These are phyloP conservation scores for Tolypocladium amazonense DNA, from an alignment of 2,329 filamentous ascomycete genomes.

Conservation along the genomic window DNA sequence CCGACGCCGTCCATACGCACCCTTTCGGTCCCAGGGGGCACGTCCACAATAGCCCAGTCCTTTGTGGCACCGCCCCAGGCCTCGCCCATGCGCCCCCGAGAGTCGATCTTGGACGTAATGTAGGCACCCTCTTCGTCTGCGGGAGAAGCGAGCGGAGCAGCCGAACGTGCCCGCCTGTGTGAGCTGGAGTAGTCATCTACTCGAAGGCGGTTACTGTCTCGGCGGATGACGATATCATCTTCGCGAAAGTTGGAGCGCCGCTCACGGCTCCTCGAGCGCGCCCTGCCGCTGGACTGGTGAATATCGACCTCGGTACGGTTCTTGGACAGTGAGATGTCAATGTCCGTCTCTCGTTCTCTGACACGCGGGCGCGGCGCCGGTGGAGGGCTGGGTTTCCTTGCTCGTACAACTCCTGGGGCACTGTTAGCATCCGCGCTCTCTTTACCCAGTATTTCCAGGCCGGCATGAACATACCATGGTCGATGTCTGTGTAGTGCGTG, in stretches of 20 bases:
- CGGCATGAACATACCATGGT: conserved; percentile 52
- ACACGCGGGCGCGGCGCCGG: conserved; percentile 37
- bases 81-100: conserved; percentile 59
- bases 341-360: conserved; percentile 38
- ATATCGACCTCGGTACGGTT: conserved; percentile 49
- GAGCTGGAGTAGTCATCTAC: conserved; percentile 28
- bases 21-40: conserved; percentile 72
- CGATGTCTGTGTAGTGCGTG: conserved; percentile 77
- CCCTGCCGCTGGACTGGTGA: conserved; percentile 24
- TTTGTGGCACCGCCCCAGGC: conserved; percentile 63
- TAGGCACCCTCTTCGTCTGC: conserved; percentile 54
- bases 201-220: conserved; percentile 38
- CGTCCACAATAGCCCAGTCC: conserved; percentile 74
- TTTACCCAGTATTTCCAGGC: background rate
- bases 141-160: conserved; percentile 28
- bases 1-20: conserved; percentile 75
- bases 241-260: conserved; percentile 37
- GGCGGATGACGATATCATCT: conserved; percentile 56
- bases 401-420: conserved; percentile 31
- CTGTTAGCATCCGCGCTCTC: background rate
- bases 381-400: conserved; percentile 32
- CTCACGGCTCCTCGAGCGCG: conserved; percentile 26
- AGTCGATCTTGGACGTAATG: conserved; percentile 42
- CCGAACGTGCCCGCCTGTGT: conserved; percentile 42
- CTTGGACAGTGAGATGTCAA: conserved; percentile 47